Conservation (phyloP, 495 filamentous ascomycete species). For the Haplographium delicatum region DNA sequence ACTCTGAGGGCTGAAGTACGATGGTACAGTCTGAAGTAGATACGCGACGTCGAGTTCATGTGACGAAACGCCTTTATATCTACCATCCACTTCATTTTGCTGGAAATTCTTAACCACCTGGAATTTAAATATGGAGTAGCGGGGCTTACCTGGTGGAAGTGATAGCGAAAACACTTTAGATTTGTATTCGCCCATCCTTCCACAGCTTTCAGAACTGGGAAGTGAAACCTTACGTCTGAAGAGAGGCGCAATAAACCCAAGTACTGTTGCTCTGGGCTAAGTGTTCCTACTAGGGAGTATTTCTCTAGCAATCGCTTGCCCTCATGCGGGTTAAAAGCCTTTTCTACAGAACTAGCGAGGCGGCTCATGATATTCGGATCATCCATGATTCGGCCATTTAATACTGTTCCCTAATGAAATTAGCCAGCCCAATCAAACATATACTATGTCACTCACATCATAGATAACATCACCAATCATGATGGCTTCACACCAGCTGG, state of each 20-base stretch:
- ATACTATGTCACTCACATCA: slow-evolving; percentile 10
- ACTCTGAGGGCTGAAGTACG: neutral
- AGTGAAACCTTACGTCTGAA: slow-evolving; percentile 12
- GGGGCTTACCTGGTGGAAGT: slow-evolving; percentile 14
- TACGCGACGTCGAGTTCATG: slow-evolving; percentile 13
- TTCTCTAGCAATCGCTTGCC: neutral
- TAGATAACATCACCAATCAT: slow-evolving; percentile 10
- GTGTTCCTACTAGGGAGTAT: neutral
- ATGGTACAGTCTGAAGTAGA: slow-evolving; percentile 2
- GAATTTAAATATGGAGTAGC: neutral
- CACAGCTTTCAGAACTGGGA: neutral
- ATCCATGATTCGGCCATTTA: slow-evolving; percentile 9
- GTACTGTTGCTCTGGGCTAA: neutral
- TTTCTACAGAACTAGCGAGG: neutral
- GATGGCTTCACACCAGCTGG: slow-evolving; percentile 13
- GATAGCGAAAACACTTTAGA: slow-evolving; percentile 2
- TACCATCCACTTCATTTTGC: neutral
- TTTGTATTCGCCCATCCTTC: slow-evolving; percentile 4
- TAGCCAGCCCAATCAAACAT: neutral
- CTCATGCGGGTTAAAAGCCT: neutral
- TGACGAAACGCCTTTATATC: neutral
- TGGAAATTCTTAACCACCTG: neutral
- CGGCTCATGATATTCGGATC: slow-evolving; percentile 3
- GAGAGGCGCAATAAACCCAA: slow-evolving; percentile 1
- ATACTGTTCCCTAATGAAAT: slow-evolving; percentile 7